A percentile compares a stretch with the other conserved stretches of the same genome.
These are phyloP conservation scores for Salix exigua DNA, from an alignment of 345 rosid species.

Conservation along the genomic window DNA sequence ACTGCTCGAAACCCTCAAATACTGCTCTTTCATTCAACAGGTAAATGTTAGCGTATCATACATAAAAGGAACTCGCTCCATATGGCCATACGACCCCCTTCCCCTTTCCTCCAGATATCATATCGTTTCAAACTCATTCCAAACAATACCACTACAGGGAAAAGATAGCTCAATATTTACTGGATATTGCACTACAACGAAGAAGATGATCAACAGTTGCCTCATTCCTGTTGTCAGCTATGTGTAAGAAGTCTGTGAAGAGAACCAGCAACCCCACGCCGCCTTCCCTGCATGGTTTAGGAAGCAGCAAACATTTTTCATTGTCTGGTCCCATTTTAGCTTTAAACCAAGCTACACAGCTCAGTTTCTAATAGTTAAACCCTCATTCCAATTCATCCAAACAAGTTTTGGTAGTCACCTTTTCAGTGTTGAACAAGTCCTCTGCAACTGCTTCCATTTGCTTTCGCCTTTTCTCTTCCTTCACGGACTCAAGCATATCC, in stretches of 20 bases:
- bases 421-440: slow-evolving; percentile 67
- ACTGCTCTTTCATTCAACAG: background rate
- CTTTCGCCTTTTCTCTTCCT: slow-evolving; percentile 81
- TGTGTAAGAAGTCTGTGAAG: slow-evolving; percentile 45
- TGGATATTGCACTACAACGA: background rate
- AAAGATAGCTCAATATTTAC: background rate
- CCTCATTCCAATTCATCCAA: background rate
- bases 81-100: background rate
- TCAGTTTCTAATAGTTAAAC: background rate
- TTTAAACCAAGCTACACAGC: background rate
- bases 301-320: background rate
- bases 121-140: background rate
- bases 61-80: no score
- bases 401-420: slow-evolving; percentile 35
- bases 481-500: slow-evolving; percentile 48
- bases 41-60: background rate
- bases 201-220: background rate
- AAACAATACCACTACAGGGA: no score
- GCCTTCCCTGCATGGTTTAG: slow-evolving; percentile 51
- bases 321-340: background rate
- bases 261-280: slow-evolving; percentile 54
- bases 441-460: slow-evolving; percentile 87
- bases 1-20: background rate
- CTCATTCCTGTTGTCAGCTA: slow-evolving; percentile 16
- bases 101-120: background rate